Evolutionary conservation across 768 basidiomycete genomes (phyloP).

Genomic region (Kwoniella dejecticola): DNA sequence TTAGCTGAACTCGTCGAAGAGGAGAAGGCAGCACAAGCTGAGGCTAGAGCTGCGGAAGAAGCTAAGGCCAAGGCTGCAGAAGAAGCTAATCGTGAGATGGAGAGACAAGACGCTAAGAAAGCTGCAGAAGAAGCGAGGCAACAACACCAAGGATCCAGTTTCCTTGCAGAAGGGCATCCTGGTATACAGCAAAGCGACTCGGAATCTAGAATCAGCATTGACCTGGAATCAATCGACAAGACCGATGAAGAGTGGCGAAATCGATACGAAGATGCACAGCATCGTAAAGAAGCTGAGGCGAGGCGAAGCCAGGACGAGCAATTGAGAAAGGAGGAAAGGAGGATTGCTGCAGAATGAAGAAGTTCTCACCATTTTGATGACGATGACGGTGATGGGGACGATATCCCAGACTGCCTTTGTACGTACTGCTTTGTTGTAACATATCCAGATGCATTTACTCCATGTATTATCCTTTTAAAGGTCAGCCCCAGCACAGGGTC

Average conservation of each 20-base stretch:
- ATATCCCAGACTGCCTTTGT: too few relatives aligned
- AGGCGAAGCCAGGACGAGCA: constrained; percentile 33
- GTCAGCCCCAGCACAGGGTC: too few relatives aligned
- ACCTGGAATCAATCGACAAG: too few relatives aligned
- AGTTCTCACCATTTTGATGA: neutral
- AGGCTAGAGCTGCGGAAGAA: constrained; percentile 21
- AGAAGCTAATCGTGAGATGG: too few relatives aligned
- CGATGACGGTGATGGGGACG: neutral
- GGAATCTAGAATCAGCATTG: neutral
- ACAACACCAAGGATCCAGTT: constrained; percentile 26
- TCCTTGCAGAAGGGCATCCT: neutral
- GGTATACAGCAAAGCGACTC: neutral
- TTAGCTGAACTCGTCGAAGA: constrained; percentile 63
- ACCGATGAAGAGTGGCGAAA: constrained; percentile 24
- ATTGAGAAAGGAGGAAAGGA: constrained; percentile 31
- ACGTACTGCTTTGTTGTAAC: too few relatives aligned
- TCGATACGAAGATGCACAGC: constrained; percentile 36
- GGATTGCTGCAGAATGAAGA: constrained; percentile 26
- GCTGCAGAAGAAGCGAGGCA: constrained; percentile 17
- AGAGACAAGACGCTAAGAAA: constrained; percentile 2
- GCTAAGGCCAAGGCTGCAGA: constrained; percentile 4
- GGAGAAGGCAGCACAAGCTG: constrained; percentile 54
- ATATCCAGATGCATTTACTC: too few relatives aligned
- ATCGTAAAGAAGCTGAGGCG: constrained; percentile 33
- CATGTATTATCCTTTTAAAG: too few relatives aligned